phyloP scores from a whole-genome alignment of 2,329 filamentous ascomycete genomes.

The Neoarthrinium moseri region DNA sequence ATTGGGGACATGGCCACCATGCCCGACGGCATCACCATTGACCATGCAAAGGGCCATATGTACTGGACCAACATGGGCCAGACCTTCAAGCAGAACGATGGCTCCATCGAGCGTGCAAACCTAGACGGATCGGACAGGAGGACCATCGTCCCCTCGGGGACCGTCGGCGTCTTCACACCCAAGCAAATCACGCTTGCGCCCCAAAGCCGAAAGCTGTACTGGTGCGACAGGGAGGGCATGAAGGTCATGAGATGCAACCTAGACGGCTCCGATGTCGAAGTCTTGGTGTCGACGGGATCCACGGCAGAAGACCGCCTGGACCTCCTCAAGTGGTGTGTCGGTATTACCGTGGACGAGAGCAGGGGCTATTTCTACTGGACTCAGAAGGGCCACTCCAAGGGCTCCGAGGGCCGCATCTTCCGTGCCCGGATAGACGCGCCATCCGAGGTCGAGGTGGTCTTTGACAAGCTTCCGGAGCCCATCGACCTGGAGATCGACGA shows the following conservation, averaged over 20 bases:
- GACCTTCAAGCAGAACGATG: conserved; percentile 26
- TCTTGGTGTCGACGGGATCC: conserved; percentile 19
- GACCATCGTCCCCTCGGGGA: conserved; percentile 34
- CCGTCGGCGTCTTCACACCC: conserved; percentile 32
- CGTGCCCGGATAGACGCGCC: conserved; percentile 40
- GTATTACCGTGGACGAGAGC: conserved; percentile 44
- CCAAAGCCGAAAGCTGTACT: conserved; percentile 16
- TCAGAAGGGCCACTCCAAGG: conserved; percentile 56
- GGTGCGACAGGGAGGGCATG: conserved; percentile 26
- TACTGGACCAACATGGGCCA: conserved; percentile 38
- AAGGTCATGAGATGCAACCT: conserved; percentile 19
- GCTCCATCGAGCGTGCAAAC: conserved; percentile 32
- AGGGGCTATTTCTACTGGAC: conserved; percentile 56
- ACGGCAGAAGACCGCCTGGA: conserved; percentile 27
- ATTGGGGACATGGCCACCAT: conserved; percentile 13
- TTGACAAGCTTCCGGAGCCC: conserved; percentile 48
- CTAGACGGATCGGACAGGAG: conserved; percentile 37
- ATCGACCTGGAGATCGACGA: conserved; percentile 58
- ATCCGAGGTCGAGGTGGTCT: conserved; percentile 40
- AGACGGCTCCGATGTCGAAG: conserved; percentile 20
- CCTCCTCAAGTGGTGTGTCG: conserved; percentile 50
- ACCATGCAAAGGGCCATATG: conserved; percentile 21
- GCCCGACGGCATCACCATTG: conserved; percentile 27
- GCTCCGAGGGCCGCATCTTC: conserved; percentile 50
- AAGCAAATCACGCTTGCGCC: conserved; percentile 17